Conservation (phyloP, 2,329 filamentous ascomycete species). For the Cladosporium sp. region DNA sequence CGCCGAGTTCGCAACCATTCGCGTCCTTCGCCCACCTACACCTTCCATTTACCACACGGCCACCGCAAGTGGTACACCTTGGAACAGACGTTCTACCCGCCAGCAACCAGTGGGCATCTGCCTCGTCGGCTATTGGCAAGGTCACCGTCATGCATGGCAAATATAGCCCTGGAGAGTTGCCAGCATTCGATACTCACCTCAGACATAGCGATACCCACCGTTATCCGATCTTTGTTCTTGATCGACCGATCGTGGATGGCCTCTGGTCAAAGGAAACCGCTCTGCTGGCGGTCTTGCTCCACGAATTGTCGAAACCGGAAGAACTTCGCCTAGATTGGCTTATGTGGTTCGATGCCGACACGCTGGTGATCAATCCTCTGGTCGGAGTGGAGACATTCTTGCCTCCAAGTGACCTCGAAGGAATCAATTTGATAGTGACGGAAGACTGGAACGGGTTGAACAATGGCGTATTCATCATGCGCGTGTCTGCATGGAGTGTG, state of each 20-base stretch:
- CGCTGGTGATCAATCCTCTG: constrained; percentile 33
- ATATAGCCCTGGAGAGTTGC: neutral
- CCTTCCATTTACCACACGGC: neutral
- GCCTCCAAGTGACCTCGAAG: constrained; percentile 32
- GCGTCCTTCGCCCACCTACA: neutral
- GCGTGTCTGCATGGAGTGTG: constrained; percentile 30
- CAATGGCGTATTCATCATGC: constrained; percentile 35
- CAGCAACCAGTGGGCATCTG: neutral
- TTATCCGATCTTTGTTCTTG: constrained; percentile 12
- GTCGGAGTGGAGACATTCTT: constrained; percentile 37
- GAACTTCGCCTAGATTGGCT: neutral
- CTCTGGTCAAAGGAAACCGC: constrained; percentile 11
- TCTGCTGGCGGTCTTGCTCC: constrained; percentile 13
- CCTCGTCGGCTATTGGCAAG: neutral
- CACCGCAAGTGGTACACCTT: neutral
- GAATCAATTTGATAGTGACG: constrained; percentile 23
- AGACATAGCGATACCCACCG: neutral
- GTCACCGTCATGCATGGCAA: constrained; percentile 4
- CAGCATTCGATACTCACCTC: neutral
- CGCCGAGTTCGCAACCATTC: neutral
- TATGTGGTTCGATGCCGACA: constrained; percentile 28
- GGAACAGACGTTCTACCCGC: neutral
- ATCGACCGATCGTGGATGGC: constrained; percentile 1
- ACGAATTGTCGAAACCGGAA: constrained; percentile 11
- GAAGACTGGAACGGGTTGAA: constrained; percentile 34